These are phyloP conservation scores for Phytophthora litchii DNA, from an alignment of 352 stramenopile genomes.

Conservation along the genomic window DNA sequence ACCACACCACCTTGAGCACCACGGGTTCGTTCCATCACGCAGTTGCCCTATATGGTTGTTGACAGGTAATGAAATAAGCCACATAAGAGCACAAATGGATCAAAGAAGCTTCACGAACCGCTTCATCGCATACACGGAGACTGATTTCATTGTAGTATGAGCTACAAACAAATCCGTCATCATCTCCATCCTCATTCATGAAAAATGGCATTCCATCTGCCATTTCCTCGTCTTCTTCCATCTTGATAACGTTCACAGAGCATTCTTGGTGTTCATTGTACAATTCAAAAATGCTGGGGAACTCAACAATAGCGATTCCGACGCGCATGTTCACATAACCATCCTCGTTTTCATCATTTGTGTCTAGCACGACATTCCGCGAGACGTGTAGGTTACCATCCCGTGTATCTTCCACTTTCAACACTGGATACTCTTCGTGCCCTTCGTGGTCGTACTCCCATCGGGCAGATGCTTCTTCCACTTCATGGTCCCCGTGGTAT, in stretches of 20 bases:
- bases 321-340: slow-evolving; percentile 69
- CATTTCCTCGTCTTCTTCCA: slow-evolving; percentile 82
- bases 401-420: slow-evolving; percentile 55
- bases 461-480: slow-evolving; percentile 19
- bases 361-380: slow-evolving; percentile 73
- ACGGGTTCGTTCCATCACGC: slow-evolving; percentile 63
- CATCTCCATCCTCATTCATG: slow-evolving; percentile 68
- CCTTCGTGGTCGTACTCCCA: slow-evolving; percentile 32
- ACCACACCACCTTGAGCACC: slow-evolving; percentile 55
- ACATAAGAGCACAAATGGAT: not conserved
- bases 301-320: slow-evolving; percentile 66
- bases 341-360: slow-evolving; percentile 70
- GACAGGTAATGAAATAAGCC: not conserved
- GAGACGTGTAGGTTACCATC: slow-evolving; percentile 58
- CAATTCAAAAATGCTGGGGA: slow-evolving; percentile 69
- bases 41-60: slow-evolving; percentile 43
- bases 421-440: slow-evolving; percentile 43
- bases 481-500: slow-evolving; percentile 37
- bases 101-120: slow-evolving; percentile 34
- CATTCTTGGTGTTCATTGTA: slow-evolving; percentile 79
- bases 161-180: slow-evolving; percentile 63
- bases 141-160: slow-evolving; percentile 74
- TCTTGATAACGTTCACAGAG: slow-evolving; percentile 66
- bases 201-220: slow-evolving; percentile 67
- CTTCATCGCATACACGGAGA: slow-evolving; percentile 59